Conservation (phyloP, 768 basidiomycete species). For the Kwoniella sp. region DNA sequence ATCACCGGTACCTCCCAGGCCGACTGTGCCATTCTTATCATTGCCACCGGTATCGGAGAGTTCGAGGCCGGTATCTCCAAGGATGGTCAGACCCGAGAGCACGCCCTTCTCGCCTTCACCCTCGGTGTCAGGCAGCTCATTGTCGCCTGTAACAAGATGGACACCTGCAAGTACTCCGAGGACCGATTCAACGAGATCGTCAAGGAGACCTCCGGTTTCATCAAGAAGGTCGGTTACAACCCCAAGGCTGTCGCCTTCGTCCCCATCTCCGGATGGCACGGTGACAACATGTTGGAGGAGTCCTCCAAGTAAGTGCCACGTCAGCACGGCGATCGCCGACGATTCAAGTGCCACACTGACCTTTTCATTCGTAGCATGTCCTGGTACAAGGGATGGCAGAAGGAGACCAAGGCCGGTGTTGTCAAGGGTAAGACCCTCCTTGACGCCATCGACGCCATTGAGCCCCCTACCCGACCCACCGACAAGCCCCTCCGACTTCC, state of each 20-base stretch:
- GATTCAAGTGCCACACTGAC: neutral
- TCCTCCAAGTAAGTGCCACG: slow-evolving; percentile 70
- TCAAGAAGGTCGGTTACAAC: slow-evolving; percentile 84
- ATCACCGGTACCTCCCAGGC: slow-evolving; percentile 99
- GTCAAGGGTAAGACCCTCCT: slow-evolving; percentile 99
- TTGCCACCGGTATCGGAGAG: slow-evolving; percentile 98
- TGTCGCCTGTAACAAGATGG: slow-evolving; percentile 95
- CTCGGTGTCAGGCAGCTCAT: slow-evolving; percentile 99
- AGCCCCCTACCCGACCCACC: slow-evolving; percentile 90
- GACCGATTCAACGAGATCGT: slow-evolving; percentile 99
- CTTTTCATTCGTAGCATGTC: slow-evolving; percentile 65
- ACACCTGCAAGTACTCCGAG: slow-evolving; percentile 99
- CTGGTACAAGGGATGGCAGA: slow-evolving; percentile 99
- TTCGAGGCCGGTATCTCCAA: slow-evolving; percentile 99
- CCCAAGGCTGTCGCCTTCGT: slow-evolving; percentile 97
- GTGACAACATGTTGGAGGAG: slow-evolving; percentile 99
- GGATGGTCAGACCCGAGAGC: slow-evolving; percentile 99
- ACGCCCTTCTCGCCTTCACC: slow-evolving; percentile 98
- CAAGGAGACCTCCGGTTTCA: slow-evolving; percentile 96
- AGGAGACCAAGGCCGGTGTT: slow-evolving; percentile 87
- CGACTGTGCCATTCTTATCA: slow-evolving; percentile 99
- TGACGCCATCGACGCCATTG: slow-evolving; percentile 99
- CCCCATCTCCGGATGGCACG: slow-evolving; percentile 99
- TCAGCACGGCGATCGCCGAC: too few species aligned
- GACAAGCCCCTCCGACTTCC: slow-evolving; percentile 99